Percentiles rank a stretch among this genome's conserved stretches.
Conservation (phyloP, 306 rosid genomes). For the Rosa chinensis region DNA sequence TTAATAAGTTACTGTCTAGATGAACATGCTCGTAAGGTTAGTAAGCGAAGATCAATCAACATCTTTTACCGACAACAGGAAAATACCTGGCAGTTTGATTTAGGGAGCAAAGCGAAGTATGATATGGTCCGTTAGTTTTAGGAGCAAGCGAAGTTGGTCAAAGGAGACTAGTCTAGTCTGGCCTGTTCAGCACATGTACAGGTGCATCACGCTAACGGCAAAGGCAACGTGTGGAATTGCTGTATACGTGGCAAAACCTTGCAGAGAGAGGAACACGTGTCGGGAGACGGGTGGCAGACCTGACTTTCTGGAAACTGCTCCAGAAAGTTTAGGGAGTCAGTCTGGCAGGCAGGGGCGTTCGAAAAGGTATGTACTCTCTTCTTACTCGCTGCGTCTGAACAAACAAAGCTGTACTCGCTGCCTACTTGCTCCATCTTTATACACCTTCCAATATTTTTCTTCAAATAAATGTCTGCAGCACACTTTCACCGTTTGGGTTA, state of each 20-base stretch:
- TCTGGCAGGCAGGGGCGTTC: background rate
- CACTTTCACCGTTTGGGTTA: too few relatives aligned
- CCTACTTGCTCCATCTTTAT: background rate
- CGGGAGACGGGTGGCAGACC: background rate
- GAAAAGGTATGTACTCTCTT: background rate
- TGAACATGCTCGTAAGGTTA: too few relatives aligned
- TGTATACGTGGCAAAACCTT: conserved; percentile 19
- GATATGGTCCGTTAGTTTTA: too few relatives aligned
- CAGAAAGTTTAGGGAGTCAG: background rate
- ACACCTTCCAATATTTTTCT: too few relatives aligned
- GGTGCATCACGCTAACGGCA: background rate
- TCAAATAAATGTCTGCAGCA: too few relatives aligned
- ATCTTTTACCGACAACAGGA: too few relatives aligned
- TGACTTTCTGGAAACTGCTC: conserved; percentile 3
- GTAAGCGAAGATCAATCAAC: too few relatives aligned
- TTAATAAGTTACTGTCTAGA: too few relatives aligned
- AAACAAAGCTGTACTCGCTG: background rate
- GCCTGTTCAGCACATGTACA: background rate
- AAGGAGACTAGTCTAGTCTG: background rate
- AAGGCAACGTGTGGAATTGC: conserved; percentile 10
- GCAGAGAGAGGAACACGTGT: conserved; percentile 10
- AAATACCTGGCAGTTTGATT: too few relatives aligned
- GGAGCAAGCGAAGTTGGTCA: background rate
- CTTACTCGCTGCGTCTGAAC: background rate
- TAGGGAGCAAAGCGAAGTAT: too few relatives aligned